Evolutionary conservation across 2,329 filamentous ascomycete species (phyloP), one percentile per base, ranked within the genome.

Genomic region (Stylonectria norvegica): DNA sequence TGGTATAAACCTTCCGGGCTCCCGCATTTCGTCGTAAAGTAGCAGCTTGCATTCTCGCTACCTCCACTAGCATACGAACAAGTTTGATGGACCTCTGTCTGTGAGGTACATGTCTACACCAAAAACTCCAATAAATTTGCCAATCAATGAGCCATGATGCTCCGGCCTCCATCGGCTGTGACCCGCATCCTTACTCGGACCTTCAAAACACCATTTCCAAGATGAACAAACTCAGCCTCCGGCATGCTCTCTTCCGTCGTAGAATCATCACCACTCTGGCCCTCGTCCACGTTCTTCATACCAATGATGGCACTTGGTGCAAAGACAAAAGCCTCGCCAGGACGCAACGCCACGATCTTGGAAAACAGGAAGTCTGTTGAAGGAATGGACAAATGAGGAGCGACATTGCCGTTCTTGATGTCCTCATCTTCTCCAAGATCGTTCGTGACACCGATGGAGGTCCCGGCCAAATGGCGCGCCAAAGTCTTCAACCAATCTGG

Each of bases 401-500:
- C 9, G 4, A 15, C 11, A 2, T 6, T 25, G 7, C 11, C 27
- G 11, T 32, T 16, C 4, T 14, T n/a, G n/a, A n/a, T 29, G 2
- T 36, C 25, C 20, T 14, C 9, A 1, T 34, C 12, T 11, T 18
- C 19, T 12, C 9, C 14, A 9, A 7, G 10, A 8, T 32, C 16
- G 9, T 9, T 20, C 16, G 10, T 4, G n/a, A 19, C 25, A 17
- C 36, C 22, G 2, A n/a, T n/a, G 1, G 47, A 50, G 2, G 54
- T 55, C 2, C 53, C 59, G 0, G 72, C 76, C 1, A 85, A 60
- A 55, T 79, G 68, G 3, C 44, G 43, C 38, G 56, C 57, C 4
- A 72, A 52, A 0, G 67, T 66, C 0, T 56, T 54, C 19, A 79
- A 71, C 84, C 83, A 87, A 2, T 72, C 71, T 0, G 83, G 83